A percentile compares a stretch with the other conserved stretches of the same genome.
Evolutionary conservation across 495 filamentous ascomycete species (phyloP).

Genomic region (Penicillium canariense): DNA sequence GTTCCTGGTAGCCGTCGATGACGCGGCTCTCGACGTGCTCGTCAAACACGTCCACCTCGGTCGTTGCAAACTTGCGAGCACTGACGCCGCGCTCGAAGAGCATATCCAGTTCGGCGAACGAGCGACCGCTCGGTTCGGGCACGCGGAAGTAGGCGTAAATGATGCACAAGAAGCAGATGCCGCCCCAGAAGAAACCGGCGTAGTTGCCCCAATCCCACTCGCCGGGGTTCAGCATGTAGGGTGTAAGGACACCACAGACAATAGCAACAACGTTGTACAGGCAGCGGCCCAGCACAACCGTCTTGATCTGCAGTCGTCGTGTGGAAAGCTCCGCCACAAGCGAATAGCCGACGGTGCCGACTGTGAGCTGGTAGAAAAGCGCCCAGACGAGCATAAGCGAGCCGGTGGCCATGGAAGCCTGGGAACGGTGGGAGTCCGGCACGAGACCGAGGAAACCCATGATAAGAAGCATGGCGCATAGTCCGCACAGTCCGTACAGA

Average conservation of each 20-base stretch:
- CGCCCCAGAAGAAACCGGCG: conserved; percentile 82
- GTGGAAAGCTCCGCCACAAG: conserved; percentile 74
- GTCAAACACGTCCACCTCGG: conserved; percentile 64
- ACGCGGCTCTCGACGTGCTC: conserved; percentile 54
- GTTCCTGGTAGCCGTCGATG: conserved; percentile 45
- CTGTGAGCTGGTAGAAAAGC: conserved; percentile 69
- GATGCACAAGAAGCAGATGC: conserved; percentile 69
- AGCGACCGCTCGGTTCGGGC: conserved; percentile 66
- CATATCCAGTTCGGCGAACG: conserved; percentile 72
- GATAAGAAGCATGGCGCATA: conserved; percentile 65
- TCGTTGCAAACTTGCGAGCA: conserved; percentile 66
- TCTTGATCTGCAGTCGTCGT: conserved; percentile 73
- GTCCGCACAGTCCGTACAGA: conserved; percentile 62
- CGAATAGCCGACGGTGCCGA: conserved; percentile 77
- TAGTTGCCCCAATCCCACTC: conserved; percentile 76
- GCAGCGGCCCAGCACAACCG: conserved; percentile 67
- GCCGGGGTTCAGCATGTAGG: conserved; percentile 71
- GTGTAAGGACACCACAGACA: conserved; percentile 66
- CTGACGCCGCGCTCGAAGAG: conserved; percentile 64
- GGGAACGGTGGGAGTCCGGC: conserved; percentile 47
- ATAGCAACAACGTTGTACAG: conserved; percentile 72
- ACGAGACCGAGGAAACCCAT: conserved; percentile 74
- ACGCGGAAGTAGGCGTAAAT: conserved; percentile 74
- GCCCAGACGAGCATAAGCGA: conserved; percentile 72
- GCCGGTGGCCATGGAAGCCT: conserved; percentile 64